phyloP scores from a whole-genome alignment of 495 filamentous ascomycete species.

The Daldinia loculata region DNA sequence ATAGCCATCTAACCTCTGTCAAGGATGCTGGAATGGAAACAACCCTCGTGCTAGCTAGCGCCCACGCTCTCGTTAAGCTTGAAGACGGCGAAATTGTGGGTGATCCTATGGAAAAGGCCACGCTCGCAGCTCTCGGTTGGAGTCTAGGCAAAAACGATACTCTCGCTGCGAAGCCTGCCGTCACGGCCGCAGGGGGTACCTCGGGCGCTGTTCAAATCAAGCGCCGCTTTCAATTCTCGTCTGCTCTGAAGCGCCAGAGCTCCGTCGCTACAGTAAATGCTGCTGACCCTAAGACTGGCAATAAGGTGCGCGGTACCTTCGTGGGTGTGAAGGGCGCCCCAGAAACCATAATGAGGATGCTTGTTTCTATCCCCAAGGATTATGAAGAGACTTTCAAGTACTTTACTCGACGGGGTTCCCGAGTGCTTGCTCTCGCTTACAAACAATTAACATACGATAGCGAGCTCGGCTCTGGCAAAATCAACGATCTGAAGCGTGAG shows the following conservation, averaged over 20 bases:
- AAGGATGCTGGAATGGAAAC: constrained; percentile 76
- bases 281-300: constrained; percentile 71
- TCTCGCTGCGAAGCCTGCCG: constrained; percentile 65
- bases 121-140: constrained; percentile 89
- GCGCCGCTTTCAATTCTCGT: constrained; percentile 98
- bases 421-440: constrained; percentile 93
- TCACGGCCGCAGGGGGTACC: constrained; percentile 54
- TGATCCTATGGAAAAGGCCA: constrained; percentile 99
- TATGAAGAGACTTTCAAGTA: constrained; percentile 99
- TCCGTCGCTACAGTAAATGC: constrained; percentile 83
- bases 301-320: constrained; percentile 81
- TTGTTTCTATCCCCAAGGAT: constrained; percentile 79
- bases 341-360: constrained; percentile 93
- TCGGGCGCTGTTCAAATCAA: constrained; percentile 83
- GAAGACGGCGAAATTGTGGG: constrained; percentile 98
- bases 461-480: constrained; percentile 80
- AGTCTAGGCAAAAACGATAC: constrained; percentile 86
- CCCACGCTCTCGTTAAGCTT: constrained; percentile 92
- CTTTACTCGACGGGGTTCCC: constrained; percentile 92
- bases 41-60: constrained; percentile 91
- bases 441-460: constrained; percentile 83
- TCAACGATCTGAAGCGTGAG: constrained; percentile 93
- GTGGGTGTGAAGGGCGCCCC: constrained; percentile 96
- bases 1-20: constrained; percentile 74
- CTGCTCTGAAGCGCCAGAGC: constrained; percentile 92